Evolutionary conservation across 129 eudicot species (phyloP).

Genomic region (Centrapalus pauciflorus): DNA sequence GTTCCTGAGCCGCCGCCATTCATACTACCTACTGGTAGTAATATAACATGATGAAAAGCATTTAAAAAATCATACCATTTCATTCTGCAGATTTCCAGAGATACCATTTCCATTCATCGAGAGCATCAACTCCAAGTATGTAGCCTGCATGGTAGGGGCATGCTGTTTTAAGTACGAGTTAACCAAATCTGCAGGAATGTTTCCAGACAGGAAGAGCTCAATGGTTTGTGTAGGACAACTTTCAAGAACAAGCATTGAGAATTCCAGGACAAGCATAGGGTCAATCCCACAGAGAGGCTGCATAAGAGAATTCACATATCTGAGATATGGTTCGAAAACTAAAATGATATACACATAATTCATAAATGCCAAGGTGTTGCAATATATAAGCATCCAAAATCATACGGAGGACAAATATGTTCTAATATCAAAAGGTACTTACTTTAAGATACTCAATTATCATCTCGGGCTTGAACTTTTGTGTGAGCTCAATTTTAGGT

Average conservation of each 20-base stretch:
- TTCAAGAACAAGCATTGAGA: conserved; percentile 94
- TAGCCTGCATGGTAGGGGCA: conserved; percentile 98
- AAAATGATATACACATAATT: background rate
- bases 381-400: background rate
- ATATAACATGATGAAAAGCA: background rate
- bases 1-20: background rate
- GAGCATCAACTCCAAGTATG: conserved; percentile 87
- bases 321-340: background rate
- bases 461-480: conserved; percentile 90
- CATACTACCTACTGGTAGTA: background rate
- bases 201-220: conserved; percentile 90
- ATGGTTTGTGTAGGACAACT: conserved; percentile 91
- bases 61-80: conserved; percentile 68
- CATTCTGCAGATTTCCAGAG: conserved; percentile 96
- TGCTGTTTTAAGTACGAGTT: conserved; percentile 87
- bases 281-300: conserved; percentile 97
- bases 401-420: background rate
- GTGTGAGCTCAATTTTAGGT: conserved; percentile 53
- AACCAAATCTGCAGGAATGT: conserved; percentile 88
- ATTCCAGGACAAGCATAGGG: conserved; percentile 96
- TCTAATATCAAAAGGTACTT: conserved; percentile 12
- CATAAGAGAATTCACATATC: conserved; percentile 23
- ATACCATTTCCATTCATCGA: conserved; percentile 83
- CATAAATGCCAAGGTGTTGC: background rate
- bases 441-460: conserved; percentile 95